Evolutionary conservation across 139 green algal genomes (phyloP).

Genomic region (Chlamydomonas eustigma): DNA sequence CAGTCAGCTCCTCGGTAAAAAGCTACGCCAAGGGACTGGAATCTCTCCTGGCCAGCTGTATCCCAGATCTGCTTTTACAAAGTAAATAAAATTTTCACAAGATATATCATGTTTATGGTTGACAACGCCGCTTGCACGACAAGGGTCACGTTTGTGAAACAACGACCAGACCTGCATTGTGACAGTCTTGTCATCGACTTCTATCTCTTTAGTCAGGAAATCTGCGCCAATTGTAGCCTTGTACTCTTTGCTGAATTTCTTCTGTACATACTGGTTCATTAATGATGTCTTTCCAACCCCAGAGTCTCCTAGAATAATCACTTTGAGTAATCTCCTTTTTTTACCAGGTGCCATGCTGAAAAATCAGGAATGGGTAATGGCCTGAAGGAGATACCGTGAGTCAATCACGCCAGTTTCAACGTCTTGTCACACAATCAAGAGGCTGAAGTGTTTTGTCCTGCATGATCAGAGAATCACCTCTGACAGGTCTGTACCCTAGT

Average conservation of each 20-base stretch:
- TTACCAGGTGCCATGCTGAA: slow-evolving; percentile 12
- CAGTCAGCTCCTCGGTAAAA: slow-evolving; percentile 98
- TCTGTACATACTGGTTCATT: slow-evolving; percentile 99
- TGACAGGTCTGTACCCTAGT: no score
- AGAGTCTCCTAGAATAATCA: slow-evolving; percentile 98
- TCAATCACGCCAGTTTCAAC: no score
- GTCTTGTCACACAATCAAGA: no score
- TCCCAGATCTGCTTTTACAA: slow-evolving; percentile 91
- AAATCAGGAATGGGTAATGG: no score
- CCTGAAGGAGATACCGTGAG: no score
- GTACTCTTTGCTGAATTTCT: slow-evolving; percentile 99
- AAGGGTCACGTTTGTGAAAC: no score
- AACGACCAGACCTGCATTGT: slow-evolving; percentile 93
- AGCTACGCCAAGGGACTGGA: slow-evolving; percentile 94
- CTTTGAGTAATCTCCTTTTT: slow-evolving; percentile 87
- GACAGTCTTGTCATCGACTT: slow-evolving; percentile 94
- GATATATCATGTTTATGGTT: neutral
- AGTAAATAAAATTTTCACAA: no score
- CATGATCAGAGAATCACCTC: no score
- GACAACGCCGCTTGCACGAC: no score
- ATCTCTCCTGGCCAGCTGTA: slow-evolving; percentile 96
- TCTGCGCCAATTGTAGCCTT: slow-evolving; percentile 99
- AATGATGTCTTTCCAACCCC: slow-evolving; percentile 97
- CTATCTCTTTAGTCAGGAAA: slow-evolving; percentile 98
- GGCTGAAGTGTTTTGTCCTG: no score